Conservation (phyloP, 2,329 filamentous ascomycete genomes). For the Metarhizium humberi region DNA sequence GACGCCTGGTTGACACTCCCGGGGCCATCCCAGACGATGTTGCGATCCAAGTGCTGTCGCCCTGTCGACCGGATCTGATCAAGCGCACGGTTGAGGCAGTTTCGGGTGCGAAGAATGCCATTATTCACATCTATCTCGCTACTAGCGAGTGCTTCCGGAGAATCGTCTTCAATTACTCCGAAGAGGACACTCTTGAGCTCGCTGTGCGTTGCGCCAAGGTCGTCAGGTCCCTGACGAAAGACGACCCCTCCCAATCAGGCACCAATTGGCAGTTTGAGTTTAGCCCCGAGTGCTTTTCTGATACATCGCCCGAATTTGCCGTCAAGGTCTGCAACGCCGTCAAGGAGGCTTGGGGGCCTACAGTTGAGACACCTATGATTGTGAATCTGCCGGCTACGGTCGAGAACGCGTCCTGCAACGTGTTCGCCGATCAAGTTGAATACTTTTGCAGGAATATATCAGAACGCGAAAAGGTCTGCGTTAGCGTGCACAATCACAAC, state of each 20-base stretch:
- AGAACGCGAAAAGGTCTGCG: slow-evolving; percentile 77
- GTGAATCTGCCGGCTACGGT: slow-evolving; percentile 97
- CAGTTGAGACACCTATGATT: slow-evolving; percentile 72
- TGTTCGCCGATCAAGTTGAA: slow-evolving; percentile 94
- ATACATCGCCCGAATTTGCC: slow-evolving; percentile 76
- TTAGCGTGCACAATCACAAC: slow-evolving; percentile 91
- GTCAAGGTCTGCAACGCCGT: slow-evolving; percentile 84
- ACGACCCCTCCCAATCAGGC: slow-evolving; percentile 45
- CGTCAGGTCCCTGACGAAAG: slow-evolving; percentile 83
- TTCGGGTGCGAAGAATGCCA: slow-evolving; percentile 82
- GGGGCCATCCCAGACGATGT: slow-evolving; percentile 81
- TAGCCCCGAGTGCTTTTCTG: slow-evolving; percentile 82
- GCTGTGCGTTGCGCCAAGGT: slow-evolving; percentile 81
- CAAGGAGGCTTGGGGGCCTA: slow-evolving; percentile 85
- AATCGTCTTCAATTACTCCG: slow-evolving; percentile 80
- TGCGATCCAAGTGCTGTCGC: slow-evolving; percentile 83
- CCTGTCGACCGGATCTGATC: slow-evolving; percentile 88
- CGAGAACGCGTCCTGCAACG: slow-evolving; percentile 88
- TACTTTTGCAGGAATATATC: slow-evolving; percentile 84
- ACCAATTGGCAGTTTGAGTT: slow-evolving; percentile 75
- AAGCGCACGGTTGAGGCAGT: slow-evolving; percentile 80
- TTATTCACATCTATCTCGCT: slow-evolving; percentile 92
- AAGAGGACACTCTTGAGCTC: slow-evolving; percentile 71
- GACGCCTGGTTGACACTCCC: slow-evolving; percentile 75
- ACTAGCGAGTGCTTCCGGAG: slow-evolving; percentile 92